These are phyloP conservation scores for Colletotrichum tropicale DNA, from an alignment of 2,329 filamentous ascomycete genomes.

Conservation along the genomic window DNA sequence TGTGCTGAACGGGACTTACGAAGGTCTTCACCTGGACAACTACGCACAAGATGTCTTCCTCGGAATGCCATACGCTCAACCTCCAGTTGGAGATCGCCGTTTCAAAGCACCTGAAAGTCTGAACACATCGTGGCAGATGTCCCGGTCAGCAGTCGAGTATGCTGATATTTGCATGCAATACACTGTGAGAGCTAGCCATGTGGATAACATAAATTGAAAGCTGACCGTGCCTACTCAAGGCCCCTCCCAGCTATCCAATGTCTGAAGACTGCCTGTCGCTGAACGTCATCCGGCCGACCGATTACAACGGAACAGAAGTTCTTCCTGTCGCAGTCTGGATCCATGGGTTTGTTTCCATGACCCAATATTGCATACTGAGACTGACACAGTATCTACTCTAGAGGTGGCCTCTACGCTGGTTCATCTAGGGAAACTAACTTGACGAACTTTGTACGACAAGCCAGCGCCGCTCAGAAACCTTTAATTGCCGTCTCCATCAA, in stretches of 20 bases:
- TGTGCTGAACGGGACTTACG: constrained; percentile 32
- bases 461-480: constrained; percentile 38
- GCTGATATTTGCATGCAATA: constrained; percentile 52
- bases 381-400: background rate
- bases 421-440: constrained; percentile 34
- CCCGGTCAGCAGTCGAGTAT: constrained; percentile 42
- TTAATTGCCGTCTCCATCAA: constrained; percentile 55
- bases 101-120: constrained; percentile 39
- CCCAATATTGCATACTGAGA: background rate
- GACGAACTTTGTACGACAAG: constrained; percentile 40
- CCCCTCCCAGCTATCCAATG: background rate
- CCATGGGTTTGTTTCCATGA: background rate
- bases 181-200: constrained; percentile 38
- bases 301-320: background rate
- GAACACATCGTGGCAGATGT: constrained; percentile 38
- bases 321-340: background rate
- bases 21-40: constrained; percentile 31
- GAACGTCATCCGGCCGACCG: background rate
- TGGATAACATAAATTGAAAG: background rate
- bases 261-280: background rate
- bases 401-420: background rate
- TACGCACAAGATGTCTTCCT: constrained; percentile 50
- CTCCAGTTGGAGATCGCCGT: constrained; percentile 44
- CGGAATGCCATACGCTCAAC: constrained; percentile 59
- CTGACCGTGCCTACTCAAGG: background rate